Evolutionary conservation across 768 basidiomycete genomes (phyloP), one percentile per base, ranked within the genome.

Genomic region (Glaciozyma antarctica): DNA sequence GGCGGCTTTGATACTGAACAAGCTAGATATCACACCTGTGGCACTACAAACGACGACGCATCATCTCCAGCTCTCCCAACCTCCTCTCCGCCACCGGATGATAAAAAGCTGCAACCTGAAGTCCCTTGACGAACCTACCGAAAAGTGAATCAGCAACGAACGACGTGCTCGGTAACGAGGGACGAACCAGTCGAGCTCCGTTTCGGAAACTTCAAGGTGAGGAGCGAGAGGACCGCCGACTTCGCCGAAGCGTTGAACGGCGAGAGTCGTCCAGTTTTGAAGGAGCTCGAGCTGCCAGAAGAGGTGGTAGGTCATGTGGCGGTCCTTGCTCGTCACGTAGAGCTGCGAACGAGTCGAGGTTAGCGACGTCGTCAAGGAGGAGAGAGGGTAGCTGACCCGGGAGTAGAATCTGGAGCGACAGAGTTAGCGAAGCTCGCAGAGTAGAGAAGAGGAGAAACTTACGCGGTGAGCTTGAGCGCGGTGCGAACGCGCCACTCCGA

Each of bases 151-250:
- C n/a, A 24, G 32, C 34, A 16, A 4, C 5, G 24, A 26, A 15
- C 41, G n/a, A 12, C 2, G 15, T 4, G 21, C 24, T 1, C 19
- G 15, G 41, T 6, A 10, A 13, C 12, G 32, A 26, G 17, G 1
- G 6, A 10, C 58, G 22, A 8, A 64, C 64, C 65, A 66, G n/a
- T 66, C 65, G 15, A 66, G 65, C 53, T 66, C 65, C 3, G 45
- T 44, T 0, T 58, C 57, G 15, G 21, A 30, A 8, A 59, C n/a
- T 38, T 62, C 65, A 21, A 66, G 52, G 0, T 62, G 57, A 0
- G 30, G 24, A 44, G 57, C 8, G 1, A 30, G 12, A 0, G 61
- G 65, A 5, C 65, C 65, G 2, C 21, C 32, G 0, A 5, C 21
- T 41, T 66, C 65, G n/a, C 65, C 65, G 24, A 26, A 47, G 1